Percentiles rank a stretch among this genome's conserved stretches.
Evolutionary conservation across 2,329 filamentous ascomycete species (phyloP).

Genomic region (Didymella sp.): DNA sequence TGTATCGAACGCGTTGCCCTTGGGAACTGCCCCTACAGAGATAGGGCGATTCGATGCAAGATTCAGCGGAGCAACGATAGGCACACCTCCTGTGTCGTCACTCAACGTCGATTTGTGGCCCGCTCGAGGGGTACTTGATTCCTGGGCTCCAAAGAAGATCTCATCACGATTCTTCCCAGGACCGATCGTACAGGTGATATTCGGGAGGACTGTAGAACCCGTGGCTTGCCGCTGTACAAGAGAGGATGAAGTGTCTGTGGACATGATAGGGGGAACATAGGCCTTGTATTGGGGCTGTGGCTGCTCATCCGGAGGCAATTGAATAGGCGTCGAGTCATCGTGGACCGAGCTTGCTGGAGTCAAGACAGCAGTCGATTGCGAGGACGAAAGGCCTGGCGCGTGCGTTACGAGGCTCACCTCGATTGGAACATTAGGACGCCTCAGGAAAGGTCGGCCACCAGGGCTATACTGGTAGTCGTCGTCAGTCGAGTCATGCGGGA

Average conservation of each 20-base stretch:
- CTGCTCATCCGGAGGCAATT: conserved; percentile 39
- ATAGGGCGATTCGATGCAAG: conserved; percentile 28
- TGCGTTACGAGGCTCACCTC: conserved; percentile 26
- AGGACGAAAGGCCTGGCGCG: conserved; percentile 29
- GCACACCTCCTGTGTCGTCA: conserved; percentile 25
- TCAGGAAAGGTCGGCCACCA: conserved; percentile 59
- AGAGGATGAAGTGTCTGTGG: conserved; percentile 18
- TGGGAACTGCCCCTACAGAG: conserved; percentile 21
- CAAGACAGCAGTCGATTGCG: conserved; percentile 39
- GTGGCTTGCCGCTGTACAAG: conserved; percentile 35
- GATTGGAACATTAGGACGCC: conserved; percentile 6
- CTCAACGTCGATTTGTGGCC: conserved; percentile 29
- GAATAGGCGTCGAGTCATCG: conserved; percentile 43
- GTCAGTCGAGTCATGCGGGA: conserved; percentile 13
- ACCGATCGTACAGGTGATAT: conserved; percentile 13
- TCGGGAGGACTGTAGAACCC: conserved; percentile 25
- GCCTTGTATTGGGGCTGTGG: conserved; percentile 42
- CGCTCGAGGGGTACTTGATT: conserved; percentile 20
- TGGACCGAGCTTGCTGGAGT: conserved; percentile 47
- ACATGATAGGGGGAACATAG: conserved; percentile 37
- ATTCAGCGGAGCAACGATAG: conserved; percentile 38
- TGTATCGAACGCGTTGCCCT: conserved; percentile 24
- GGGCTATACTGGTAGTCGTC: conserved; percentile 57
- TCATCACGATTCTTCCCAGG: conserved; percentile 39
- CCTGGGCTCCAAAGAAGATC: conserved; percentile 44